Evolutionary conservation across 2,329 filamentous ascomycete species (phyloP), one percentile per base, ranked within the genome.

Genomic region (Sphaerulina vaccinii): DNA sequence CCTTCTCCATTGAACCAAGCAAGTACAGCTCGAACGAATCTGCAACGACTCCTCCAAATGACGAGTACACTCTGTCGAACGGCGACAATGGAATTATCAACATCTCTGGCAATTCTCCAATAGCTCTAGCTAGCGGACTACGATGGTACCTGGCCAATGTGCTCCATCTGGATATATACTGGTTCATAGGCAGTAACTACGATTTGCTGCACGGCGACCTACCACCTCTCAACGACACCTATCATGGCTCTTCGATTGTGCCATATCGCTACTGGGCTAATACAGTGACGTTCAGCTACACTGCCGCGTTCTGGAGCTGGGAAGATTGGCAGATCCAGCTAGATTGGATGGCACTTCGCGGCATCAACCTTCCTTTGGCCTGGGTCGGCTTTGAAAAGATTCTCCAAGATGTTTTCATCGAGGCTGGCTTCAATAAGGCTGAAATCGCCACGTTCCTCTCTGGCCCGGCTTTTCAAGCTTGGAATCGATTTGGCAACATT

Each of bases 401-500:
- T 43, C 68, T 79, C 8, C 59, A 77, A 3, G 73, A 79, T 6
- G 70, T 75, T 5, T 78, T 79, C 56, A 68, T 63, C 9, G 75
- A 76, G 2, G 64, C 75, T 15, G 73, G 75, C 6, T 67, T 80
- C 32, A 70, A 68, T 0, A 65, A 75, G 32, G 58, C 64, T 3
- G 75, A 79, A 21, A 76, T 79, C 40, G 44, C 66, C 1, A 62
- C 69, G 1, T 80, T 77, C 61, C 67, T 80, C 46, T 76, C 72
- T 42, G 76, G 77, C 0, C 77, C 77, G 1, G 75, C 76, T 0
- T 79, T 79, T 50, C 75, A 77, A 51, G 68, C 76, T 9, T 80
- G 77, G 77, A 79, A 79, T 55, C 72, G 75, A n/a, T 75, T 80
- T 49, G 77, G 76, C 8, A 80, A 80, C 56, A 78, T 77, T 15